Evolutionary conservation across 805 yeast genomes (phyloP).

Genomic region (Kodamaea nitidulidarum): DNA sequence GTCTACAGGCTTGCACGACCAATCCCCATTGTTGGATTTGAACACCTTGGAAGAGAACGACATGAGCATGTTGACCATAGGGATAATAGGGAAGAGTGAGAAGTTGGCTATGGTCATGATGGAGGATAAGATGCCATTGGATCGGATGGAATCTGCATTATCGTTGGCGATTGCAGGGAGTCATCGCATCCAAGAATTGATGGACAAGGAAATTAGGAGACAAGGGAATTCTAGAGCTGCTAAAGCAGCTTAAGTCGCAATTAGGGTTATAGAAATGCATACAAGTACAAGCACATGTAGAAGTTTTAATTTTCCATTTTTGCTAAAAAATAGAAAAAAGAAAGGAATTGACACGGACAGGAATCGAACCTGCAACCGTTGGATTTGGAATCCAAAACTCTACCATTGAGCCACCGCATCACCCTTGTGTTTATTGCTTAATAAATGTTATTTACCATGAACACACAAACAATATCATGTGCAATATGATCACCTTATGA

Average conservation of each 20-base stretch:
- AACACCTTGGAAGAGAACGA: constrained; percentile 81
- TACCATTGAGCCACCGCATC: constrained; percentile 29
- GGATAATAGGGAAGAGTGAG: constrained; percentile 77
- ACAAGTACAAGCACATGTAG: background rate
- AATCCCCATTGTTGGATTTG: constrained; percentile 72
- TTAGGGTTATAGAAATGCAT: constrained; percentile 1
- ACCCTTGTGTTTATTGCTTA: constrained; percentile 1
- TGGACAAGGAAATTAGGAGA: constrained; percentile 80
- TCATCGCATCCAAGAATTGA: constrained; percentile 71
- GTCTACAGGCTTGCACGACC: constrained; percentile 75
- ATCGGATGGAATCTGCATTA: constrained; percentile 67
- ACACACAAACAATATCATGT: too few relatives aligned
- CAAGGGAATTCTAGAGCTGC: constrained; percentile 51
- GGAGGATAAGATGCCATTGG: constrained; percentile 84
- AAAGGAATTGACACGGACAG: constrained; percentile 62
- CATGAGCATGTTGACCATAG: constrained; percentile 75
- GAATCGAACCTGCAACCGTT: constrained; percentile 86
- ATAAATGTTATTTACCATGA: too few relatives aligned
- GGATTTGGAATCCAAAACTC: constrained; percentile 52
- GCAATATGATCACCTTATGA: too few relatives aligned
- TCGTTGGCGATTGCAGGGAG: constrained; percentile 86
- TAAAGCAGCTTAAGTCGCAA: background rate
- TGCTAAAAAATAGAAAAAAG: constrained; percentile 4
- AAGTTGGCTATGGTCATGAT: constrained; percentile 71
- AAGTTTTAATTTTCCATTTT: too few relatives aligned